These are phyloP conservation scores for Paraphoma sp. DNA, from an alignment of 2,329 filamentous ascomycete genomes.

Conservation along the genomic window DNA sequence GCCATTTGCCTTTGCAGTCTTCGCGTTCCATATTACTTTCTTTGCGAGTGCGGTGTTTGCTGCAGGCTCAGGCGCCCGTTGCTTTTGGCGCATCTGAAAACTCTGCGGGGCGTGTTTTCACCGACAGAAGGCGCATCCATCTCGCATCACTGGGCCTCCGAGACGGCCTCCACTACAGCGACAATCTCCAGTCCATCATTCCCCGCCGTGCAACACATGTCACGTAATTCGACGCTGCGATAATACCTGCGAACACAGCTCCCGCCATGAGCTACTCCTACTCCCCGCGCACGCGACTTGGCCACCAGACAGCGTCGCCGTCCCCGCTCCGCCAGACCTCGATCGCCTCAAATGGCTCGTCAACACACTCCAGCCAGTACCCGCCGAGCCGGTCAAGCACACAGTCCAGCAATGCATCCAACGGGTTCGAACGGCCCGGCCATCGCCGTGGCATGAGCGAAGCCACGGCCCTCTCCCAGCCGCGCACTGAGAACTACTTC, in stretches of 20 bases:
- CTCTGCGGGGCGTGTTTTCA: slow-evolving; percentile 18
- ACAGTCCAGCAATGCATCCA: slow-evolving; percentile 75
- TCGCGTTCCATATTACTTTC: slow-evolving; percentile 42
- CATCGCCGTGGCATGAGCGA: slow-evolving; percentile 83
- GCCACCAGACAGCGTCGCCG: slow-evolving; percentile 50
- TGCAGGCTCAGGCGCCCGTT: slow-evolving; percentile 27
- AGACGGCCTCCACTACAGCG: slow-evolving; percentile 14
- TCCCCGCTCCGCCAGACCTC: slow-evolving; percentile 68
- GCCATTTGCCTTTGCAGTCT: slow-evolving; percentile 24
- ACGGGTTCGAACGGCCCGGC: slow-evolving; percentile 53
- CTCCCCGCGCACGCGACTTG: slow-evolving; percentile 47
- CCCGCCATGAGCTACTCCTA: slow-evolving; percentile 48
- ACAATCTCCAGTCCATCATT: slow-evolving; percentile 13
- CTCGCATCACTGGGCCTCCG: slow-evolving; percentile 25
- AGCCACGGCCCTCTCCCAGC: slow-evolving; percentile 62
- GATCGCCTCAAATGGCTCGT: slow-evolving; percentile 74
- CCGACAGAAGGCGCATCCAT: slow-evolving; percentile 34
- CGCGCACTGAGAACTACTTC: slow-evolving; percentile 57
- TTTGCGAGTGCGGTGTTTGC: slow-evolving; percentile 31
- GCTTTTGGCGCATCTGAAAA: slow-evolving; percentile 21
- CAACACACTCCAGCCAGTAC: slow-evolving; percentile 65
- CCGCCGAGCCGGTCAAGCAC: slow-evolving; percentile 71
- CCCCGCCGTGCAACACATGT: slow-evolving; percentile 39
- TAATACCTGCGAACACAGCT: slow-evolving; percentile 19
- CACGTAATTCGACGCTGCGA: slow-evolving; percentile 16